Evolutionary conservation across 139 green algal species (phyloP).

Genomic region (Volvox africanus): DNA sequence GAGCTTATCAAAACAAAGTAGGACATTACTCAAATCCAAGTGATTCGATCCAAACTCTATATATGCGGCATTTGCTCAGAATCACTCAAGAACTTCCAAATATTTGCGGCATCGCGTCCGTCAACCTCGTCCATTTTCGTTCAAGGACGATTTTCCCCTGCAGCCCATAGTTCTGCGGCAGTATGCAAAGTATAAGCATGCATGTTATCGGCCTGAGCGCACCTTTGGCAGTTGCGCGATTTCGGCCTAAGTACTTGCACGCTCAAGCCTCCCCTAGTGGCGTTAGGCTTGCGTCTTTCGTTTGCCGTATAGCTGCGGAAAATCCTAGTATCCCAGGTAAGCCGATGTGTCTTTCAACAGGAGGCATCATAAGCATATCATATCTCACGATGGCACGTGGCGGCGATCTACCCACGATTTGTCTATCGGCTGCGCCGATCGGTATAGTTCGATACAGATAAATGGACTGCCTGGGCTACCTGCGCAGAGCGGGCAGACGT

Average conservation of each 20-base stretch:
- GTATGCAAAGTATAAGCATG: slow-evolving; percentile 1
- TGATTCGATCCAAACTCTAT: no score
- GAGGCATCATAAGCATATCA: background rate
- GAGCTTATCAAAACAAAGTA: no score
- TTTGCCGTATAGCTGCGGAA: background rate
- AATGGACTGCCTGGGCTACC: background rate
- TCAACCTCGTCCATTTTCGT: no score
- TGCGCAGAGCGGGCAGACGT: background rate
- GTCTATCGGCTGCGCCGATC: no score
- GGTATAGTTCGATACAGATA: no score
- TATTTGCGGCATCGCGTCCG: no score
- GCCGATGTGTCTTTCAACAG: background rate
- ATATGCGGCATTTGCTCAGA: no score
- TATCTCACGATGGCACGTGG: slow-evolving; percentile 8
- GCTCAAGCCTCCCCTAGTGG: background rate
- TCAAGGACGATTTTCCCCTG: no score
- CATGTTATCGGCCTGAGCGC: background rate
- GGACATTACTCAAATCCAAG: no score
- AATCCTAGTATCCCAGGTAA: slow-evolving; percentile 7
- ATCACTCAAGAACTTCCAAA: no score
- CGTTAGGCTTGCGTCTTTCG: background rate
- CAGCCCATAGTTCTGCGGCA: no score
- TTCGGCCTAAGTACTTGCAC: background rate
- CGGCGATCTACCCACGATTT: background rate
- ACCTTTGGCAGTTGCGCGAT: background rate